Evolutionary conservation across 2,329 filamentous ascomycete genomes (phyloP).

Genomic region (Rhynchosporium secalis): DNA sequence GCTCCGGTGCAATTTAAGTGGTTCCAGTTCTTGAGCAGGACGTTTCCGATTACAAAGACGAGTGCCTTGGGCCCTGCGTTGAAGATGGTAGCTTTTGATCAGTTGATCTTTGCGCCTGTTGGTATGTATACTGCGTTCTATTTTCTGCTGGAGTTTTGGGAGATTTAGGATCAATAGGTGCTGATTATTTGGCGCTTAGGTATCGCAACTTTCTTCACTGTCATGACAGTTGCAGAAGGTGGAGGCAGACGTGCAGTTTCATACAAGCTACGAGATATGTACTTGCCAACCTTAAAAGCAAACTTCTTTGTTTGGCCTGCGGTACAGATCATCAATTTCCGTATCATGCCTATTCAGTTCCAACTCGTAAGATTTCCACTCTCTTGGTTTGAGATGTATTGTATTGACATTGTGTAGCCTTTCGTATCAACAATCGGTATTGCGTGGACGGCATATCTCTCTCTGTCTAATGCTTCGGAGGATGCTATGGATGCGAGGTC

Average conservation of each 20-base stretch:
- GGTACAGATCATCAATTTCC: conserved; percentile 96
- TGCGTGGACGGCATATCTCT: conserved; percentile 96
- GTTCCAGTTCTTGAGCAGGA: conserved; percentile 81
- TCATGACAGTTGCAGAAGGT: conserved; percentile 94
- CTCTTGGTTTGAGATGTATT: not conserved
- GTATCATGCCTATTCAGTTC: conserved; percentile 90
- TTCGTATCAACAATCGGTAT: conserved; percentile 97
- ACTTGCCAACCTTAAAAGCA: conserved; percentile 88
- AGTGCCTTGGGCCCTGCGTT: conserved; percentile 74
- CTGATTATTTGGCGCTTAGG: conserved; percentile 45
- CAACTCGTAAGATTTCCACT: conserved; percentile 73
- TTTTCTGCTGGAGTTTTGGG: not conserved
- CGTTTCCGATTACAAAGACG: conserved; percentile 82
- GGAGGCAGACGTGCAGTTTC: conserved; percentile 77
- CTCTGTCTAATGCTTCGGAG: conserved; percentile 83
- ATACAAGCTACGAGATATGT: conserved; percentile 90
- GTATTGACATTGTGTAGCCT: conserved; percentile 56
- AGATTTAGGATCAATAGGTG: too few species aligned
- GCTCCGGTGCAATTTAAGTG: conserved; percentile 93
- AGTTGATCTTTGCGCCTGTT: conserved; percentile 88
- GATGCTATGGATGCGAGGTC: conserved; percentile 38
- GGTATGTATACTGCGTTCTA: conserved; percentile 50
- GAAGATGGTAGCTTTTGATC: conserved; percentile 90
- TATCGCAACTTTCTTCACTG: conserved; percentile 86
- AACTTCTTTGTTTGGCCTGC: conserved; percentile 95